Percentiles rank a stretch among this genome's conserved stretches.
phyloP scores from a whole-genome alignment of 1,284 basidiomycete genomes.

The Xerocomus minutiporus region DNA sequence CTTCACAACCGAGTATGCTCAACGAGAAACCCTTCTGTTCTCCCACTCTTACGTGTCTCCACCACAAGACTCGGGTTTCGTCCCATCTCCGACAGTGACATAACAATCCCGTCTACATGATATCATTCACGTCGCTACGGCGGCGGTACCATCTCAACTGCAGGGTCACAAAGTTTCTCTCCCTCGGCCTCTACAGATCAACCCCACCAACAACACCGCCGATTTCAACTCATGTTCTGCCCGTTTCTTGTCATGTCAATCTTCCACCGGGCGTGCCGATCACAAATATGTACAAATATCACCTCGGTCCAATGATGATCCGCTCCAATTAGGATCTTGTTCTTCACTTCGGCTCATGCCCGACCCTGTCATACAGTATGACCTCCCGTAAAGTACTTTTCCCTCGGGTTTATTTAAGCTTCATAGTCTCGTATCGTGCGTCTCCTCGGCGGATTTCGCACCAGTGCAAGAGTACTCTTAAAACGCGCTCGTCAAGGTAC shows the following conservation, averaged over 20 bases:
- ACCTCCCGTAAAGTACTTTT: not conserved
- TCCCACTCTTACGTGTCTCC: not conserved
- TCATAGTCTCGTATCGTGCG: not conserved
- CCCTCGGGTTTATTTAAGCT: not conserved
- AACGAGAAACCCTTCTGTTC: not conserved
- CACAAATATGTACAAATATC: not conserved
- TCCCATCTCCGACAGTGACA: constrained; percentile 18
- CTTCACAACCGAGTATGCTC: not conserved
- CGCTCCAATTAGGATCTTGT: not conserved
- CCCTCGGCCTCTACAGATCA: no score
- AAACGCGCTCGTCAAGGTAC: not conserved
- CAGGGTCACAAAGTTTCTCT: constrained; percentile 2
- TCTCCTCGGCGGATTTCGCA: constrained; percentile 17
- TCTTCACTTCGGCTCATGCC: not conserved
- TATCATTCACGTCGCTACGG: not conserved
- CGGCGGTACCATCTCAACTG: not conserved
- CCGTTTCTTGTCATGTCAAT: not conserved
- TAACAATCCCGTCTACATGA: not conserved
- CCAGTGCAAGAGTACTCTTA: not conserved
- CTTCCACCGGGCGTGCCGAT: not conserved
- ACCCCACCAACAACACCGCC: not conserved
- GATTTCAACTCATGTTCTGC: constrained; percentile 7
- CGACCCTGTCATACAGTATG: no score
- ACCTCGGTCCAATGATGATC: not conserved
- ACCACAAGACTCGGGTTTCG: constrained; percentile 5